A percentile compares a stretch with the other conserved stretches of the same genome.
These are phyloP conservation scores for Petunia secreta DNA, from an alignment of 257 asterid species.

Conservation along the genomic window DNA sequence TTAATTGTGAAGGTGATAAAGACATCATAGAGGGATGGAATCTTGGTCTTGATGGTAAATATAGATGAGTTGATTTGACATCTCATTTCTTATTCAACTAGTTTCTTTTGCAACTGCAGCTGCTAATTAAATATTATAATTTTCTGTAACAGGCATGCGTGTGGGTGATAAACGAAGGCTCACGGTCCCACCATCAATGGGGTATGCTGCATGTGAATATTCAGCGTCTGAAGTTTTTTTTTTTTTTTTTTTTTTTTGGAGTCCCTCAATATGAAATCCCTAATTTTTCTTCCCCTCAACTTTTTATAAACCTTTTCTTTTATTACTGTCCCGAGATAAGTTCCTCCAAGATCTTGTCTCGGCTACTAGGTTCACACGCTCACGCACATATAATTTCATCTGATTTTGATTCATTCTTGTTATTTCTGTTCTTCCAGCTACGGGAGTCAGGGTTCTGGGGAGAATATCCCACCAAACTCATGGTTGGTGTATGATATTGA, in stretches of 20 bases:
- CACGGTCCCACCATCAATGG: slow-evolving; percentile 76
- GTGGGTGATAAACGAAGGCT: slow-evolving; percentile 91
- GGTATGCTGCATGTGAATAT: slow-evolving; percentile 48
- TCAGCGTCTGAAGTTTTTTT: background rate
- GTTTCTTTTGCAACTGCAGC: slow-evolving; percentile 12
- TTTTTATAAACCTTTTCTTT: background rate
- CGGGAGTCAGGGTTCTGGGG: slow-evolving; percentile 51
- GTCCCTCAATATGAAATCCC: background rate
- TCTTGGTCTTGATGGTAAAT: slow-evolving; percentile 68
- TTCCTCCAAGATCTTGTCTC: background rate
- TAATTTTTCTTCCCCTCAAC: background rate
- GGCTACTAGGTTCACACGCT: slow-evolving; percentile 8
- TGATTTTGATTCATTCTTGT: background rate
- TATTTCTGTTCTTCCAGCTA: slow-evolving; percentile 53
- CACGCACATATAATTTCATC: background rate
- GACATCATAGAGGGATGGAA: slow-evolving; percentile 69
- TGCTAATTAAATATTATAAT: slow-evolving; percentile 14
- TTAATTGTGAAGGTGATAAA: slow-evolving; percentile 52
- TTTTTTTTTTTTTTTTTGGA: slow-evolving; percentile 1
- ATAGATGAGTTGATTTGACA: background rate
- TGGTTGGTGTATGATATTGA: slow-evolving; percentile 84
- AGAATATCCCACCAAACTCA: slow-evolving; percentile 77
- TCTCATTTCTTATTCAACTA: background rate
- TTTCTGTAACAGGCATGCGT: slow-evolving; percentile 67
- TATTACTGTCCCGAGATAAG: background rate